Conservation (phyloP, 306 rosid species). For the Carpinus viminea region DNA sequence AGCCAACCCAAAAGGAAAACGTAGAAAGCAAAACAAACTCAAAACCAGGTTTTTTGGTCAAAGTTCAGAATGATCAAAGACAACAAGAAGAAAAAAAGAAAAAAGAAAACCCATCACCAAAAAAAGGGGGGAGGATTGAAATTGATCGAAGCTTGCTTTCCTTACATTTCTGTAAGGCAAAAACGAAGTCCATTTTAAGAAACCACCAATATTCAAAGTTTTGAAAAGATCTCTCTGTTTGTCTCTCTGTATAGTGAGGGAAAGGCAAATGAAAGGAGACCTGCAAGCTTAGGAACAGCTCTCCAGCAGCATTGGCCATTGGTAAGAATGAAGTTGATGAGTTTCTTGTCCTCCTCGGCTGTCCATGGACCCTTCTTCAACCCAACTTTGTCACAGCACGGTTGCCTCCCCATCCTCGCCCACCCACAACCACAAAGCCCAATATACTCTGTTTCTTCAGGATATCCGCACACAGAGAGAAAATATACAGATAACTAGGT, state of each 20-base stretch:
- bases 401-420: conserved; percentile 84
- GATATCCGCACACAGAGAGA: background rate
- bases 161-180: background rate
- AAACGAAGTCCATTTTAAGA: background rate
- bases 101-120: background rate
- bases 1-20: background rate
- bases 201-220: conserved; percentile 10
- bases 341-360: conserved; percentile 88
- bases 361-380: conserved; percentile 97
- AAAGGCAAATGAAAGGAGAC: conserved; percentile 31
- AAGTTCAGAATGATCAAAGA: background rate
- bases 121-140: background rate
- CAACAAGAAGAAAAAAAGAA: background rate
- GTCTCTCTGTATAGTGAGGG: conserved; percentile 4
- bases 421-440: background rate
- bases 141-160: background rate
- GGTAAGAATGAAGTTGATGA: conserved; percentile 77
- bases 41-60: background rate
- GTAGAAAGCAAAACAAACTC: conserved; percentile 12
- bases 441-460: background rate
- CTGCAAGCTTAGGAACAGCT: conserved; percentile 95
- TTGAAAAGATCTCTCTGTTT: conserved; percentile 10
- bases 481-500: conserved; percentile 23
- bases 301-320: conserved; percentile 99
- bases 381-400: conserved; percentile 98